These are phyloP conservation scores for Punica granatum DNA, from an alignment of 345 rosid species.

Conservation along the genomic window DNA sequence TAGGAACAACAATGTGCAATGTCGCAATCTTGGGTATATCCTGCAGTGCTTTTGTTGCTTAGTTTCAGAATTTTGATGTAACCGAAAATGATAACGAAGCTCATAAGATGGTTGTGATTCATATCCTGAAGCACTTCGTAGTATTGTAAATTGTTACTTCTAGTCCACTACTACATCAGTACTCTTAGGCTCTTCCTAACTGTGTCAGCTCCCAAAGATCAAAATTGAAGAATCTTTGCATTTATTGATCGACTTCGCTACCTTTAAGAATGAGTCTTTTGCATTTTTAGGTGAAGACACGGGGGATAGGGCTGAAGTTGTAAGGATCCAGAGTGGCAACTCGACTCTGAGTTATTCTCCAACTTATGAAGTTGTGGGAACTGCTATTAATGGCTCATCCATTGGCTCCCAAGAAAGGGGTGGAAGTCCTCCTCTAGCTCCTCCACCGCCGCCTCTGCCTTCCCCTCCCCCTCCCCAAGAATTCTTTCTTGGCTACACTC, in stretches of 20 bases:
- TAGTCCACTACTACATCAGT: not conserved
- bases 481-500: constrained; percentile 78
- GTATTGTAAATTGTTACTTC: not conserved
- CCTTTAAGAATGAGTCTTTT: not conserved
- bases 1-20: not conserved
- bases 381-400: constrained; percentile 16
- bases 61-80: not conserved
- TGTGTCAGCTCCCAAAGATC: not conserved
- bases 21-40: not conserved
- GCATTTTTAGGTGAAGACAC: constrained; percentile 59
- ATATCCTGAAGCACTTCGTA: not conserved
- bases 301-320: constrained; percentile 32
- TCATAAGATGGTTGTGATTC: not conserved
- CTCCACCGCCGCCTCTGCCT: constrained; percentile 14
- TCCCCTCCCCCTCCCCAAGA: constrained; percentile 70
- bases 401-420: constrained; percentile 5
- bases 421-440: constrained; percentile 2
- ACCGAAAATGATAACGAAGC: not conserved
- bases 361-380: constrained; percentile 14
- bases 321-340: constrained; percentile 32
- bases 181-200: not conserved
- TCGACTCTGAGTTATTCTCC: constrained; percentile 24
- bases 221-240: not conserved
- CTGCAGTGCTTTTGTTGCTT: not conserved
- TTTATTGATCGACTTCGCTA: not conserved